Base-by-base conservation (phyloP, 2,329 filamentous ascomycete species). In the Trichophyton equinum region DNA sequence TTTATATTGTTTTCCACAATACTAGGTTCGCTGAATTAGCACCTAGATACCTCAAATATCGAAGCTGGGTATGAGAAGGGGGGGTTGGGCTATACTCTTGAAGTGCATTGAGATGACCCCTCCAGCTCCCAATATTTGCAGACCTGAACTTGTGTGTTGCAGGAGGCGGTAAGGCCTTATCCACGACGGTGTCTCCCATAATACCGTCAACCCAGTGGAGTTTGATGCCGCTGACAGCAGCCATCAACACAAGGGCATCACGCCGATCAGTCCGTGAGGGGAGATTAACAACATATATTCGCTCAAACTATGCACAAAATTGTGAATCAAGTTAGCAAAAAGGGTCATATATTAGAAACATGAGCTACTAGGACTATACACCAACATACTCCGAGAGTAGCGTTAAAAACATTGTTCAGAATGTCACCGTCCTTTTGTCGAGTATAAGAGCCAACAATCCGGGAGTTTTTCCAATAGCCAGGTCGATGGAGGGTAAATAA, bases 221-320 rank as follows among this genome's bases (percentile, higher is more conserved):
- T 2, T 74, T 68, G 64, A 81, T 73, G 0, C 73, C 74, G 0
- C 74, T 74, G 38, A 79, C 61, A 0, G 74, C 69, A 44, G 75
- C 72, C 4, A 74, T 71, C 8, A 82, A 67, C 1, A 73, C 68
- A 18, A 82, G 68, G 2, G 74, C 75, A 71, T 82, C 79, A 57
- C 76, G 74, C 64, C 79, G 79, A 66, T 81, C 79, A 3, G 73
- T 76, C 38, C 79, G 72, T 46, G 76, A 72, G 3, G 77, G 75
- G 8, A 81, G 69, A 3, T 76, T 74, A 53, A 82, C 71, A 25
- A 77, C 75, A 60, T 78, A 77, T 30, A 80, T 69, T 55, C 76
- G 75, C 59, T 78, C 69, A 63, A 79, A 78, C 71, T 73, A 57
- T 25, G 9, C 8, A n/a, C n/a, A 38, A 38, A 38, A 51, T 36